Base-by-base conservation (phyloP, 1,284 basidiomycete species). In the Rhodotorula glutinis region DNA sequence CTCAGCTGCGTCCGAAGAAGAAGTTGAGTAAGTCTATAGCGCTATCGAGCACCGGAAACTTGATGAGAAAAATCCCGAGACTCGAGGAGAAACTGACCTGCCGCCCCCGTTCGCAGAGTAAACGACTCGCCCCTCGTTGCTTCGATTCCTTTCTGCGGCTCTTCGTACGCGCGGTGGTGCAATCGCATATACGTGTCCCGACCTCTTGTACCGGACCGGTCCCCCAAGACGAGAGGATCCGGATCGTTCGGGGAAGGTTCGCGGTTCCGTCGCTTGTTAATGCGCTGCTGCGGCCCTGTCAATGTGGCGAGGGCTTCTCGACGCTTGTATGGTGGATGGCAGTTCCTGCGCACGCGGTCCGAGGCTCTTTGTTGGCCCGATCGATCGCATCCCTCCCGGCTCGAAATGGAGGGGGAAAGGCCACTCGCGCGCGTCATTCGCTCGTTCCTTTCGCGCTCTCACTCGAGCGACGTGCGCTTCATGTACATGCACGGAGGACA, bases 1-100 rank as follows among this genome's bases (percentile, higher is more conserved):
- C 89, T 70, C 92, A 96, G 81, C 91, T 96, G 83, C 90, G 93
- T 82, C 92, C 93, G 75, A 85, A 92, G 87, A 93, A 92, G 88
- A 96, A 96, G 85, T 85, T 95, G 80, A 96, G 53, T 40, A 33
- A 54, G 53, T 29, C 27, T 23, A 54, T 23, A 33, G 53, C 8
- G 8, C 30, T 53, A 33, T n/a, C 3, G 21, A 4, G 52, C 19
- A 25, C 29, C 4, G 4, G 10, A 16, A 14, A n/a, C n/a, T 29
- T 13, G n/a, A n/a, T 9, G 9, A 53, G 29, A 33, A 19, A 23
- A 33, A n/a, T n/a, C n/a, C 9, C 29, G 53, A 2, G n/a, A n/a
- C n/a, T n/a, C 30, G 29, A 5, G 3, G 9, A 9, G 30, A 38
- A 19, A 30, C 33, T 23, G 29, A 33, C 53, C 53, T 33, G 13